Conservation (phyloP, 345 rosid species). For the Mallotus nudiflorus region DNA sequence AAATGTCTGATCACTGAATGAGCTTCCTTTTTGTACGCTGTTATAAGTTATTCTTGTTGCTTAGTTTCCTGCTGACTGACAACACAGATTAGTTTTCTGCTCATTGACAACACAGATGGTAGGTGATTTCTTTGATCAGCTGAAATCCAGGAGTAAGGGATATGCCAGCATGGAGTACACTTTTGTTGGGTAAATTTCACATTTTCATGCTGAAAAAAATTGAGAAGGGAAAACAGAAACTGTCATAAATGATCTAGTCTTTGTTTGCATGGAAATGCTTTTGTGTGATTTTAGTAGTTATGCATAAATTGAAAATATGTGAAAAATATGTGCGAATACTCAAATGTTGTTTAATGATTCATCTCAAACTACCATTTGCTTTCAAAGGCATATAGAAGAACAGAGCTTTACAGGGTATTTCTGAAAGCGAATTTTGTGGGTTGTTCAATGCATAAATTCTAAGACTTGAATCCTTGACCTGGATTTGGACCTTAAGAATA, state of each 20-base stretch:
- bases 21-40: neutral
- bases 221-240: no score
- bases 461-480: neutral
- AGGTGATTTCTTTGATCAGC: conserved; percentile 97
- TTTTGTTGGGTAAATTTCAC: conserved; percentile 63
- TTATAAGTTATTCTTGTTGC: conserved; percentile 15
- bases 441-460: no score
- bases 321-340: neutral
- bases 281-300: neutral
- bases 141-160: conserved; percentile 94
- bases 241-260: neutral
- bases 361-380: neutral
- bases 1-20: neutral
- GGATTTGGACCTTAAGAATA: conserved; percentile 4
- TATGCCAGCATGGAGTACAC: conserved; percentile 99
- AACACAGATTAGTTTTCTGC: no score
- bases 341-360: neutral
- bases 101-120: conserved; percentile 72
- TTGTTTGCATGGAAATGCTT: neutral
- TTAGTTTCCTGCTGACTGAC: conserved; percentile 15
- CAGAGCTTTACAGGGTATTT: neutral
- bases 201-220: conserved; percentile 1
- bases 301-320: neutral
- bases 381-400: neutral
- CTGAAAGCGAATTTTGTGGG: neutral